phyloP scores from a whole-genome alignment of 177 flowering plant species.

The Vitis hybrid region DNA sequence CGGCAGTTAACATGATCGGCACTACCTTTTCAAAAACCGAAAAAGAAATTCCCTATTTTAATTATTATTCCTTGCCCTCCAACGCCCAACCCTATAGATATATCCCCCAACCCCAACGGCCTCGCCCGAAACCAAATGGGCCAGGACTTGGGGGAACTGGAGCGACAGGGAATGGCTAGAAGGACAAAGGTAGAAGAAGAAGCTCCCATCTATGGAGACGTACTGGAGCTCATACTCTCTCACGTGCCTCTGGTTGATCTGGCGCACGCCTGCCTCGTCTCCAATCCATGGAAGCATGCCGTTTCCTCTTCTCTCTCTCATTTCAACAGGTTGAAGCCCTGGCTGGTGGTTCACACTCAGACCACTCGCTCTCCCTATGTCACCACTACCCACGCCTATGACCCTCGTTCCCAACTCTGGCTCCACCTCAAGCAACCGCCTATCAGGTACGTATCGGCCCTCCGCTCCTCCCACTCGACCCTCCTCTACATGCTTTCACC shows the following conservation, averaged over 20 bases:
- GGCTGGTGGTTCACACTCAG: slow-evolving; percentile 65
- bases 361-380: slow-evolving; percentile 23
- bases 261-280: slow-evolving; percentile 53
- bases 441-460: slow-evolving; percentile 12
- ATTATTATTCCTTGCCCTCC: too few species aligned
- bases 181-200: neutral
- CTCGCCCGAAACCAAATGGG: too few species aligned
- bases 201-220: slow-evolving; percentile 50
- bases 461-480: slow-evolving; percentile 49
- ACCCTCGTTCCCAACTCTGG: slow-evolving; percentile 60
- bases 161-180: too few species aligned
- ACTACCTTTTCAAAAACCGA: too few species aligned
- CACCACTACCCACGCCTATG: slow-evolving; percentile 47
- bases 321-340: slow-evolving; percentile 43
- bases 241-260: slow-evolving; percentile 59
- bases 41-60: too few species aligned
- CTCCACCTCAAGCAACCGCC: slow-evolving; percentile 24
- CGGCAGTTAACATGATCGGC: too few species aligned
- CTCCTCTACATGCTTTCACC: slow-evolving; percentile 57
- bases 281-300: slow-evolving; percentile 52
- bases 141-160: too few species aligned
- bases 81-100: too few species aligned
- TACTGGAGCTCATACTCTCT: slow-evolving; percentile 49
- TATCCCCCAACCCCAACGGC: too few species aligned
- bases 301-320: slow-evolving; percentile 43